Evolutionary conservation across 2,329 filamentous ascomycete genomes (phyloP), one percentile per base, ranked within the genome.

Genomic region (Tolypocladium sp.): DNA sequence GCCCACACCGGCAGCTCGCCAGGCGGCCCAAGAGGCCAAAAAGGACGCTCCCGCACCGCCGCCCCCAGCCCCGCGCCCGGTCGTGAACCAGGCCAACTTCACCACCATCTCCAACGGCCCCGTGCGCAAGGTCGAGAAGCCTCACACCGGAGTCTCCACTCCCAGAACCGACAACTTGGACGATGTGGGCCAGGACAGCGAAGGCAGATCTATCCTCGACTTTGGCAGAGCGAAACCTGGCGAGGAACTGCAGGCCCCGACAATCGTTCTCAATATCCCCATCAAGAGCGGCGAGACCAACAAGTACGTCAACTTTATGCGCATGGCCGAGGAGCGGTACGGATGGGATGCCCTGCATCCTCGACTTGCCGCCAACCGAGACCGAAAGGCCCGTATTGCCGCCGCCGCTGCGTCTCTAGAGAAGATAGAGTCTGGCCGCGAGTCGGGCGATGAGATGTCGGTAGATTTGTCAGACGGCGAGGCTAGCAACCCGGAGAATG

Each of bases 311-410:
- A 97, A 97, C 72, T 97, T 97, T 64, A 92, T 93, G 68, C 90
- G 91, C 52, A 81, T 97, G 74, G 94, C 95, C 13, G 91, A 96
- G 73, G 92, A 95, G 63, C 89, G 88, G 62, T 97, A 97, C 71
- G 94, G 94, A 30, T 96, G 93, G 80, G 92, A 95, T 62, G 94
- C 93, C 0, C 80, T 97, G 41, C 92, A 97, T 70, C 94, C 94
- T 37, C 89, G 92, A 9, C 82, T 95, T 62, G 94, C 94, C 2
- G 92, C 92, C 38, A 91, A 94, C 63, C 87, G 90, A 63, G 91
- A 95, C 67, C 88, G 91, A 58, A 88, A 96, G 66, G 89, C 91
- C 22, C 88, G 92, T 59, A 92, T 97, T 57, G 92, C 91, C 6
- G 92, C 91, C 5, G 92, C 91, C 0, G 88, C 90, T n/a, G 91